phyloP scores from a whole-genome alignment of 768 basidiomycete species.

The Kwoniella dendrophila region DNA sequence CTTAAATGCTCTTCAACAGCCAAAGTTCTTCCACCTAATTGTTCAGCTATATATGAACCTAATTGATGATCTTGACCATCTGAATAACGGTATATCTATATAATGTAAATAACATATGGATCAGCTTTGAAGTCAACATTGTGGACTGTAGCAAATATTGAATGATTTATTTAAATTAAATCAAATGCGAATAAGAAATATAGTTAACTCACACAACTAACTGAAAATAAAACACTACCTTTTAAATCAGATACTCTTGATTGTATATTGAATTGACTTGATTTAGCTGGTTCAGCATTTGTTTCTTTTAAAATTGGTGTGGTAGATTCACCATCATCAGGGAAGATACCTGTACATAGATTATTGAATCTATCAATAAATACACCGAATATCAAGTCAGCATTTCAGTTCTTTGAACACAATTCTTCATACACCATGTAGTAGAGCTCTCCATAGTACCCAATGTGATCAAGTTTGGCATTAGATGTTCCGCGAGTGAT shows the following conservation, averaged over 20 bases:
- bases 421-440: too few relatives aligned
- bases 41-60: conserved; percentile 6
- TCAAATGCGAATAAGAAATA: background rate
- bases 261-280: background rate
- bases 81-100: conserved; percentile 3
- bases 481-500: background rate
- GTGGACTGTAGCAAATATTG: too few relatives aligned
- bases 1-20: too few relatives aligned
- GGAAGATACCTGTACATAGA: conserved; percentile 7
- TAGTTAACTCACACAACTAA: conserved; percentile 5
- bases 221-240: background rate
- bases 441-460: too few relatives aligned
- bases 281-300: background rate
- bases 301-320: conserved; percentile 10
- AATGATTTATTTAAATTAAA: too few relatives aligned
- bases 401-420: too few relatives aligned
- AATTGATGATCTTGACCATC: conserved; percentile 3
- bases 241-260: background rate
- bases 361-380: conserved; percentile 5
- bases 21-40: background rate
- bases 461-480: too few relatives aligned
- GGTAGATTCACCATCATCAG: conserved; percentile 2
- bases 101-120: background rate
- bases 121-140: background rate
- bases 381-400: too few relatives aligned